These are phyloP conservation scores for Leersia perrieri DNA, from an alignment of 176 grass and related monocot species.

Conservation along the genomic window DNA sequence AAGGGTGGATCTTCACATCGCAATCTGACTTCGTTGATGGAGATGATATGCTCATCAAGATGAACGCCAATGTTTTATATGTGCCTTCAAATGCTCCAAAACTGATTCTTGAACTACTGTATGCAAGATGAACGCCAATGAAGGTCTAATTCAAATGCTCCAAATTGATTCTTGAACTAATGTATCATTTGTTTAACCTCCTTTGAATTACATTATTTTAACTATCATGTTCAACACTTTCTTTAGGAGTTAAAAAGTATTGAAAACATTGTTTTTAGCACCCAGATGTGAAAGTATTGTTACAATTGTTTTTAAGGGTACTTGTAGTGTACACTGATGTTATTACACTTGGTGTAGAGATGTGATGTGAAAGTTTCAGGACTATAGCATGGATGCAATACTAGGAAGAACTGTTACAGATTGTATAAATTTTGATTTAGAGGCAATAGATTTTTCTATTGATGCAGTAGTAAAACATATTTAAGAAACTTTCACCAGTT, in stretches of 20 bases:
- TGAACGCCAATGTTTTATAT: neutral
- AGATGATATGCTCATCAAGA: neutral
- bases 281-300: neutral
- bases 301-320: too few species aligned
- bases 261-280: too few species aligned
- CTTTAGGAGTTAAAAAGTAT: neutral
- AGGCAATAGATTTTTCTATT: neutral
- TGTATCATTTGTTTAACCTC: neutral
- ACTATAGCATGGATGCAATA: neutral
- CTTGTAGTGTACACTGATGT: too few species aligned
- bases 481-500: neutral
- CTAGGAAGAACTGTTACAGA: neutral
- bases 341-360: neutral
- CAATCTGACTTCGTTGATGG: conserved; percentile 45
- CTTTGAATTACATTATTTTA: neutral
- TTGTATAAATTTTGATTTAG: neutral
- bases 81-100: neutral
- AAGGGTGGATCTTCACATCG: conserved; percentile 40
- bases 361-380: neutral
- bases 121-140: neutral
- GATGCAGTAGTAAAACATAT: neutral
- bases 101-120: neutral
- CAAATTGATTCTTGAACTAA: neutral
- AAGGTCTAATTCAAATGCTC: neutral
- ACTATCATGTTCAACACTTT: neutral